A percentile compares a stretch with the other conserved stretches of the same genome.
Evolutionary conservation across 1,139 yeast species (phyloP).

Genomic region (Magnusiomyces suaveolens): DNA sequence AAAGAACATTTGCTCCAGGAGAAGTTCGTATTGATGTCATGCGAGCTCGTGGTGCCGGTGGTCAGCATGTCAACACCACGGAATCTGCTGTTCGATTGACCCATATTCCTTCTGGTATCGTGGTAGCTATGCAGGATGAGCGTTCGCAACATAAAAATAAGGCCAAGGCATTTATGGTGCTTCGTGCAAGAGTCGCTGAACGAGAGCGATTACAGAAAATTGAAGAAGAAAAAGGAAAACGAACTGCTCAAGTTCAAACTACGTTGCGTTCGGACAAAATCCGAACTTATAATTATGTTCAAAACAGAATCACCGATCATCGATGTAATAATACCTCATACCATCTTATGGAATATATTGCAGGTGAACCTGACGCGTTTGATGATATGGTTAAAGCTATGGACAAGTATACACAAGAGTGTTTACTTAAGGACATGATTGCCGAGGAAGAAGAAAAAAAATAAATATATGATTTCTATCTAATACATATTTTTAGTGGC

Average conservation of each 20-base stretch:
- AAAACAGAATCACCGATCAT: slow-evolving; percentile 88
- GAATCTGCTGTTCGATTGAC: slow-evolving; percentile 93
- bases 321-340: slow-evolving; percentile 71
- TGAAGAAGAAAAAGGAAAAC: slow-evolving; percentile 52
- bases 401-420: slow-evolving; percentile 40
- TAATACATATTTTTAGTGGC: neutral
- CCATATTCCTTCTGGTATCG: slow-evolving; percentile 85
- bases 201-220: slow-evolving; percentile 57
- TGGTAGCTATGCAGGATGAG: slow-evolving; percentile 87
- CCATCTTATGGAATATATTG: slow-evolving; percentile 61
- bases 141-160: slow-evolving; percentile 91
- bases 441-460: slow-evolving; percentile 6
- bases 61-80: slow-evolving; percentile 96
- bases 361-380: slow-evolving; percentile 46
- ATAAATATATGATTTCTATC: neutral
- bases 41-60: slow-evolving; percentile 97
- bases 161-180: slow-evolving; percentile 82
- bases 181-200: slow-evolving; percentile 79
- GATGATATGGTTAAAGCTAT: slow-evolving; percentile 54
- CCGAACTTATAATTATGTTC: slow-evolving; percentile 87
- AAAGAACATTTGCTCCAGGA: slow-evolving; percentile 69
- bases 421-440: slow-evolving; percentile 35
- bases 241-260: slow-evolving; percentile 77
- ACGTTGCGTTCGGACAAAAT: slow-evolving; percentile 91
- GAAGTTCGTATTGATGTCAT: slow-evolving; percentile 89